Base-by-base conservation (phyloP, 805 yeast species). In the Saturnispora kantuleensis region DNA sequence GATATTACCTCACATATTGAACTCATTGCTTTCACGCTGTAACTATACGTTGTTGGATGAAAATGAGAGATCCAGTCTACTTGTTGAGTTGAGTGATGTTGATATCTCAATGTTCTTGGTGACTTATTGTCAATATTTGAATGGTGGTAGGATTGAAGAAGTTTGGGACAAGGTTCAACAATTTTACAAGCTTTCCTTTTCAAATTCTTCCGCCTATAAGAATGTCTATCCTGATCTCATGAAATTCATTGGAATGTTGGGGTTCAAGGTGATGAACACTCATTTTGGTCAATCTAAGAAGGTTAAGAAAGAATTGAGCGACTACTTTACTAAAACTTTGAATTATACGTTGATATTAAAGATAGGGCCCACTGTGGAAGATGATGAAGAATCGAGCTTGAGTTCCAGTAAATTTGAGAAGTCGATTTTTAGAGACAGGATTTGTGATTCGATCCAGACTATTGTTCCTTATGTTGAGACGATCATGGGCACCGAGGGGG, bases 121-220 rank as follows among this genome's bases (percentile, higher is more conserved):
- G 7, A 66, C 64, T 0, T 93, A 90, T 58, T 64, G 81, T 17
- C 43, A 47, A 10, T 41, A 47, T n/a, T 18, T 47, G 3, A n/a
- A 39, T 10, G 73, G 72, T 49, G 95, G 87, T 53, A 77, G 85
- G 0, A 66, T 87, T 40, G 88, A 83, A 47, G 97, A 90, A 47
- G 72, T 88, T 15, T 90, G 88, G 80, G 59, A 60, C 9, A 74
- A 71, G 17, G 65, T 81, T 31, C 64, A 76, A 21, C 58, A 59
- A 2, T 88, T 84, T 51, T 66, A 85, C 51, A 79, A 71, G 50
- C 87, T 79, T 4, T 73, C 78, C 0, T 52, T 70, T 29, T 59
- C 72, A 3, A 74, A 76, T 51, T 60, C 71, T 13, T 53, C 65
- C 5, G 53, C 64, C 4, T 84, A 76, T 57, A 71, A 69, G 44